Evolutionary conservation across 352 stramenopile genomes (phyloP), one percentile per base, ranked within the genome.

Genomic region (Pythium rhizo-oryzae): DNA sequence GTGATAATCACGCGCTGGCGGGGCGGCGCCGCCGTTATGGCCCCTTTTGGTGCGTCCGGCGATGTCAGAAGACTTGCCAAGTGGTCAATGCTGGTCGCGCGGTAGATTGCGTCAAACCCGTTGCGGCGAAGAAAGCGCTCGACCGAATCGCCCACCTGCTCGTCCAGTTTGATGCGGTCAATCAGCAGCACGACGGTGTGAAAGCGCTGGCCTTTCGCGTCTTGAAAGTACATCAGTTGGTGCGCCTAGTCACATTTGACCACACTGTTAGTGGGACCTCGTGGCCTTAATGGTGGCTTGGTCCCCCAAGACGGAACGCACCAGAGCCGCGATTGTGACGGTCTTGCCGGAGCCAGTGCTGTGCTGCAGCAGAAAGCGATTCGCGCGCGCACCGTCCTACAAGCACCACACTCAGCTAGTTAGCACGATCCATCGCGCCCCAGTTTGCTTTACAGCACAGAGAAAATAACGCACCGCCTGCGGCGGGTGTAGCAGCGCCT

Each of bases 331-430:
- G 55, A 94, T 92, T 12, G 87, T 94, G 55, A 91, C 52, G 30
- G 85, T 93, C 70, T 95, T 95, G 68, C 87, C 87, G 30, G 85
- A 84, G 19, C 87, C 87, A 15, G 87, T 95, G 59, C 87, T 94
- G 70, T 95, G 87, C 62, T 95, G 87, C 13, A 95, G 63, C 41
- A 94, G 70, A 44, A 87, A 94, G 8, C 64, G 57, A 16, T 75
- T 72, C 81, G 72, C 58, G 62, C 49, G 33, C 11, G 54, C 18
- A 15, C 24, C 52, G 6, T 59, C 16, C 43, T 72, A 15, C 15
- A n/a, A 33, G 44, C 37, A 43, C 4, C 37, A 43, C 37, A 18
- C 37, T 33, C 28, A 33, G 37, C 11, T 11, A 12, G 13, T 18
- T 12, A 43, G 9, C 37, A 44, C 18, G 21, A 41, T 43, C 41